Evolutionary conservation across 306 rosid genomes (phyloP).

Genomic region (Cajanus cajan): DNA sequence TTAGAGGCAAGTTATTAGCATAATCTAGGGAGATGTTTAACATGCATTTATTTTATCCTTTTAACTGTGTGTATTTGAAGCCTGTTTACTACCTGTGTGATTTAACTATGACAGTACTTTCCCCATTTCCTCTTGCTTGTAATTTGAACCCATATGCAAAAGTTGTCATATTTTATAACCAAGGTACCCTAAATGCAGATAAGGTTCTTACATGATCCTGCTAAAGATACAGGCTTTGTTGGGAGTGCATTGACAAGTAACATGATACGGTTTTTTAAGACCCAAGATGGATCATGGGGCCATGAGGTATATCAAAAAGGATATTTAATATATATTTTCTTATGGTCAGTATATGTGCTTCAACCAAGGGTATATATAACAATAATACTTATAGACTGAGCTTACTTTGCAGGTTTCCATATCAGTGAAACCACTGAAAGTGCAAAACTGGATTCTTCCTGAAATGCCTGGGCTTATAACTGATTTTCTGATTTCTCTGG

Average conservation of each 20-base stretch:
- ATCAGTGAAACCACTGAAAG: conserved; percentile 73
- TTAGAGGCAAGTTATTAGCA: conserved; percentile 56
- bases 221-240: conserved; percentile 86
- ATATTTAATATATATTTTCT: not conserved
- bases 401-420: conserved; percentile 61
- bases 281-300: conserved; percentile 76
- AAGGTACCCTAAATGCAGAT: conserved; percentile 49
- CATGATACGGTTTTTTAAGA: conserved; percentile 81
- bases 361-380: not conserved
- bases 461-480: conserved; percentile 97
- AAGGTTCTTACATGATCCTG: conserved; percentile 91
- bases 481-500: conserved; percentile 84
- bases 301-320: conserved; percentile 64
- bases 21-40: not conserved
- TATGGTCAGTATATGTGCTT: not conserved
- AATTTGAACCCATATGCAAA: not conserved
- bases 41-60: not conserved
- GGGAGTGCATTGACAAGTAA: conserved; percentile 88
- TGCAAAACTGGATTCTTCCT: conserved; percentile 91
- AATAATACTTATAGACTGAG: not conserved
- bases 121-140: not conserved
- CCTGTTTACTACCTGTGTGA: not conserved
- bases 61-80: not conserved
- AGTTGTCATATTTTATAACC: not conserved
- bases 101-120: not conserved